Conservation (phyloP, 2,329 filamentous ascomycete species). For the Epichloe sibirici region DNA sequence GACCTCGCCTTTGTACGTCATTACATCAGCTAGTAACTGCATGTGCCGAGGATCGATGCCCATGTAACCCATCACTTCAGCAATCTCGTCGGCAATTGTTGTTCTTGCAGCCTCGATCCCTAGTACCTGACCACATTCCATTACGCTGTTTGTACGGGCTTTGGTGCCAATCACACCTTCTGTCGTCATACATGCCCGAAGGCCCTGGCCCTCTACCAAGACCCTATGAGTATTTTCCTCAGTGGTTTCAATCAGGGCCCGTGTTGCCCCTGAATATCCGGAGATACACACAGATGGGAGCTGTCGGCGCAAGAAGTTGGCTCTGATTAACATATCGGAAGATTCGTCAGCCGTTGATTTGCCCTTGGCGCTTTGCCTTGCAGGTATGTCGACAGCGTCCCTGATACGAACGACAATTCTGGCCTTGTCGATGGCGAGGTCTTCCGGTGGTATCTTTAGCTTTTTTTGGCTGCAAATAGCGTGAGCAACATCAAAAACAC, state of each 20-base stretch:
- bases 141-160: slow-evolving; percentile 72
- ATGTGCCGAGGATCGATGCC: slow-evolving; percentile 95
- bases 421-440: slow-evolving; percentile 49
- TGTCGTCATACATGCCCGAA: slow-evolving; percentile 83
- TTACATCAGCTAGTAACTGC: slow-evolving; percentile 92
- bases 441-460: slow-evolving; percentile 57
- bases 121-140: slow-evolving; percentile 77
- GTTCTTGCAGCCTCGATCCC: slow-evolving; percentile 88
- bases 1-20: slow-evolving; percentile 98
- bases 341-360: slow-evolving; percentile 32
- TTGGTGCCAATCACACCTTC: slow-evolving; percentile 73
- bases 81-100: slow-evolving; percentile 84
- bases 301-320: slow-evolving; percentile 74
- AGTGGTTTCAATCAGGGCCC: slow-evolving; percentile 80
- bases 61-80: slow-evolving; percentile 83
- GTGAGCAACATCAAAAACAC: slow-evolving; percentile 56
- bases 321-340: slow-evolving; percentile 52
- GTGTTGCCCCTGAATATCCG: slow-evolving; percentile 73
- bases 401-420: slow-evolving; percentile 62
- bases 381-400: slow-evolving; percentile 37
- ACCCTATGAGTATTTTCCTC: slow-evolving; percentile 58
- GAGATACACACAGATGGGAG: slow-evolving; percentile 78
- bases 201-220: slow-evolving; percentile 88
- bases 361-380: slow-evolving; percentile 33
- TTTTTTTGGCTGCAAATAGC: slow-evolving; percentile 70